Conservation (phyloP, 2,329 filamentous ascomycete species). For the Penicillium psychrosexuale region DNA sequence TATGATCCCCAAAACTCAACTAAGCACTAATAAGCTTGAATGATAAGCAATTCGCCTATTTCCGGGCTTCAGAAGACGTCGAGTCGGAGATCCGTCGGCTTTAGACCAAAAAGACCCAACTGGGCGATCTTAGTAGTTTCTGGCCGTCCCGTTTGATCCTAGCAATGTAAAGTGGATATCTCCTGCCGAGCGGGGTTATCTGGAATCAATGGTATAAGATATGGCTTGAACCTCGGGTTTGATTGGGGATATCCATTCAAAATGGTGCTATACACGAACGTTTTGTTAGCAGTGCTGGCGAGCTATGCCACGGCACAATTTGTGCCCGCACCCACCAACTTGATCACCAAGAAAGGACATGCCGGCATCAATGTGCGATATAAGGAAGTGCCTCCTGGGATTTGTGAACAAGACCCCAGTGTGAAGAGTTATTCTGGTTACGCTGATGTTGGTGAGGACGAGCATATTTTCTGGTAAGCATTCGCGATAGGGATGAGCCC, state of each 20-base stretch:
- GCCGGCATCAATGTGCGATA: conserved; percentile 17
- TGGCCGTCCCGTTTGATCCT: not conserved
- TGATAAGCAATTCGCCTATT: conserved; percentile 1
- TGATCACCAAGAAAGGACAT: conserved; percentile 1
- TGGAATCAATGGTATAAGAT: not conserved
- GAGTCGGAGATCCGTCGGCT: not conserved
- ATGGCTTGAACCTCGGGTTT: not conserved
- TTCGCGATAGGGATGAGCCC: not conserved
- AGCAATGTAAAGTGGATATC: not conserved
- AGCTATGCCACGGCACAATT: not conserved
- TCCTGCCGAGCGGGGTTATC: not conserved
- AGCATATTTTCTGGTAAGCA: conserved; percentile 20
- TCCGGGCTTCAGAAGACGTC: not conserved
- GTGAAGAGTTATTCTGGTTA: conserved; percentile 24
- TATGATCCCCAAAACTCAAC: not conserved
- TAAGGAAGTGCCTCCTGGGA: conserved; percentile 19
- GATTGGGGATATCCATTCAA: not conserved
- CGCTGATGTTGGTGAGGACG: conserved; percentile 19
- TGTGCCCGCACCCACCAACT: not conserved
- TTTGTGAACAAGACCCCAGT: conserved; percentile 21
- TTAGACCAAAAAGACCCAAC: not conserved
- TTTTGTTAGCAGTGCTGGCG: not conserved
- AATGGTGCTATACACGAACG: not conserved
- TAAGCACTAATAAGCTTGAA: not conserved
- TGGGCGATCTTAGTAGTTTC: conserved; percentile 1